These are phyloP conservation scores for Puccinia triticina DNA, from an alignment of 1,284 basidiomycete genomes.

Conservation along the genomic window DNA sequence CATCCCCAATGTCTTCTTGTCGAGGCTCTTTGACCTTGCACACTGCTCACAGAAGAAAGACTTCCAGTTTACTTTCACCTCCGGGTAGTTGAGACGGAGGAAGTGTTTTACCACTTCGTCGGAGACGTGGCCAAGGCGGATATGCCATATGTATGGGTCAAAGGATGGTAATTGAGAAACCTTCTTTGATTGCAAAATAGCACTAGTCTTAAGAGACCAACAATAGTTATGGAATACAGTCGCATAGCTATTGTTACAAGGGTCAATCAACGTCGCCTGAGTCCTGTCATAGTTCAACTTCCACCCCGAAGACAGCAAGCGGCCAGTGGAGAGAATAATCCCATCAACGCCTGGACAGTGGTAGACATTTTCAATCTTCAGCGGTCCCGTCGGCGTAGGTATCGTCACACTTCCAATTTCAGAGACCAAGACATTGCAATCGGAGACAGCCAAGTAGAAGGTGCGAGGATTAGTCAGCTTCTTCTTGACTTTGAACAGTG, in stretches of 20 bases:
- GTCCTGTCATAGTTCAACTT: not conserved
- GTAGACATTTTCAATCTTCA: not conserved
- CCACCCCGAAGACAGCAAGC: not conserved
- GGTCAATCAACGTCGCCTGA: not conserved
- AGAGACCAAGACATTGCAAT: not conserved
- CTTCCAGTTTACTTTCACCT: not conserved
- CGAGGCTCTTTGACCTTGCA: not conserved
- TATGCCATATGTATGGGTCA: not conserved
- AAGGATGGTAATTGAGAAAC: not conserved
- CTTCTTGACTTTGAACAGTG: not conserved
- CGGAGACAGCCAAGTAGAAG: not conserved
- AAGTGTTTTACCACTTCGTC: not conserved
- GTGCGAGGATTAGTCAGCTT: not conserved
- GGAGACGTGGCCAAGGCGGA: not conserved
- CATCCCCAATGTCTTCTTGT: no score
- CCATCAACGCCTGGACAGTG: not conserved
- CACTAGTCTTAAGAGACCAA: not conserved
- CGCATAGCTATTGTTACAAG: not conserved
- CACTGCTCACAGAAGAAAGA: slow-evolving; percentile 16
- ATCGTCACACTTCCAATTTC: not conserved
- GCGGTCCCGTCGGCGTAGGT: not conserved
- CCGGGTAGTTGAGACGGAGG: not conserved
- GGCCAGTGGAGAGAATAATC: not conserved
- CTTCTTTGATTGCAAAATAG: not conserved
- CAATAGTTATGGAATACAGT: not conserved